phyloP scores from a whole-genome alignment of 2,329 filamentous ascomycete genomes.

The Elsinoe fawcettii region DNA sequence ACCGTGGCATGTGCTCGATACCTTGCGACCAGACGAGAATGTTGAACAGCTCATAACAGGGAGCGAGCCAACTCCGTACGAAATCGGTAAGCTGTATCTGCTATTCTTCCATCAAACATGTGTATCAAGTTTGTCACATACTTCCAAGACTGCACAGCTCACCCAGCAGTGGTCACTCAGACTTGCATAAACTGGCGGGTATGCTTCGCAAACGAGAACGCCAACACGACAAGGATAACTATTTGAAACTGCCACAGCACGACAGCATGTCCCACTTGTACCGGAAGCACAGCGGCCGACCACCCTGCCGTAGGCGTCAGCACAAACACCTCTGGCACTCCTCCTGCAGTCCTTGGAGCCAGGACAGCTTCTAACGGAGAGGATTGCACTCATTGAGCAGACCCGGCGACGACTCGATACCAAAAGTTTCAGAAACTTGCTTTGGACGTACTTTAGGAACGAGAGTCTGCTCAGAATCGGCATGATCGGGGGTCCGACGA shows the following conservation, averaged over 20 bases:
- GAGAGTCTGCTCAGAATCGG: not conserved
- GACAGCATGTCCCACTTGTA: not conserved
- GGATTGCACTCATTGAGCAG: not conserved
- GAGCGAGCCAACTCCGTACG: too few relatives aligned
- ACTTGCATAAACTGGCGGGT: not conserved
- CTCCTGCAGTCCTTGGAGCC: not conserved
- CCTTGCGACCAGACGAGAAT: too few relatives aligned
- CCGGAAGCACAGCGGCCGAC: not conserved
- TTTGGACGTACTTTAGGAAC: not conserved
- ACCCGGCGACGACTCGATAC: not conserved
- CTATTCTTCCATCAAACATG: not conserved
- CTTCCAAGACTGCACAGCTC: not conserved
- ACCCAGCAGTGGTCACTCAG: not conserved
- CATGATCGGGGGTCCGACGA: not conserved
- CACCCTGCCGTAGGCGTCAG: not conserved
- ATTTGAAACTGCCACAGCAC: not conserved
- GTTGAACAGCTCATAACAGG: too few relatives aligned
- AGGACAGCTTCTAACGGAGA: not conserved
- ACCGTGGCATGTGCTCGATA: too few relatives aligned
- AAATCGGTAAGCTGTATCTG: too few relatives aligned
- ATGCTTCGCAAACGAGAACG: not conserved
- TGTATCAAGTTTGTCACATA: conserved; percentile 1
- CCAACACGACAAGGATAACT: not conserved
- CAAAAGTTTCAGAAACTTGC: not conserved
- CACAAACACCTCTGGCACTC: not conserved